Percentiles rank a stretch among this genome's conserved stretches.
Conservation (phyloP, 1,139 yeast genomes). For the Kazachstania sp. region DNA sequence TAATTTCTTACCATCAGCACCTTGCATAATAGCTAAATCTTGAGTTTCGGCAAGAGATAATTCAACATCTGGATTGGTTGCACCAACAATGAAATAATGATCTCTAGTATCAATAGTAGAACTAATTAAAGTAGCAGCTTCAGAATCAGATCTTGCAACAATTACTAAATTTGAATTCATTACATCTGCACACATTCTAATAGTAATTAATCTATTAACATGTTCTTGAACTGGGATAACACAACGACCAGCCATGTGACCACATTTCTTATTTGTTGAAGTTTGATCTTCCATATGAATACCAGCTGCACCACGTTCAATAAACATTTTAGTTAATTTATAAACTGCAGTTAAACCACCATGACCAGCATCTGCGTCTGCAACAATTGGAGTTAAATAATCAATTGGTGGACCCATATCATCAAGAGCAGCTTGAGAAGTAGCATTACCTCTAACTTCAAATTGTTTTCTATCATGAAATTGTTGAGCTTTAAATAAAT, state of each 20-base stretch:
- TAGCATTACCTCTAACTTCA: constrained; percentile 75
- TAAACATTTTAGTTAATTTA: constrained; percentile 90
- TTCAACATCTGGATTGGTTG: constrained; percentile 74
- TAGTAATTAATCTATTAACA: constrained; percentile 85
- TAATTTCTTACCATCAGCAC: constrained; percentile 63
- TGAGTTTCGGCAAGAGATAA: constrained; percentile 63
- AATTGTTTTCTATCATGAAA: constrained; percentile 97
- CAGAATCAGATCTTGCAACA: constrained; percentile 95
- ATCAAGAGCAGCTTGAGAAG: constrained; percentile 35
- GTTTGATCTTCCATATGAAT: constrained; percentile 98
- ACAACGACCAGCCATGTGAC: constrained; percentile 95
- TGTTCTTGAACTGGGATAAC: constrained; percentile 97
- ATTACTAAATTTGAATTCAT: constrained; percentile 77
- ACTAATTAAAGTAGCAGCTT: constrained; percentile 90
- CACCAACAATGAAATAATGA: constrained; percentile 85
- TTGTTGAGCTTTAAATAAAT: constrained; percentile 90
- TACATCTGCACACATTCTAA: constrained; percentile 92
- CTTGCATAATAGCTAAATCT: constrained; percentile 72
- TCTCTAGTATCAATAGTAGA: constrained; percentile 92
- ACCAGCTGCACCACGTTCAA: constrained; percentile 98
- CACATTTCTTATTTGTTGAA: constrained; percentile 97
- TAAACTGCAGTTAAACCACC: constrained; percentile 96
- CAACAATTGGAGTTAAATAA: constrained; percentile 88
- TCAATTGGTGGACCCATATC: constrained; percentile 50
- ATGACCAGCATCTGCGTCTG: constrained; percentile 98